Conservation (phyloP, 495 filamentous ascomycete species). For the Aspergillus asperescens region DNA sequence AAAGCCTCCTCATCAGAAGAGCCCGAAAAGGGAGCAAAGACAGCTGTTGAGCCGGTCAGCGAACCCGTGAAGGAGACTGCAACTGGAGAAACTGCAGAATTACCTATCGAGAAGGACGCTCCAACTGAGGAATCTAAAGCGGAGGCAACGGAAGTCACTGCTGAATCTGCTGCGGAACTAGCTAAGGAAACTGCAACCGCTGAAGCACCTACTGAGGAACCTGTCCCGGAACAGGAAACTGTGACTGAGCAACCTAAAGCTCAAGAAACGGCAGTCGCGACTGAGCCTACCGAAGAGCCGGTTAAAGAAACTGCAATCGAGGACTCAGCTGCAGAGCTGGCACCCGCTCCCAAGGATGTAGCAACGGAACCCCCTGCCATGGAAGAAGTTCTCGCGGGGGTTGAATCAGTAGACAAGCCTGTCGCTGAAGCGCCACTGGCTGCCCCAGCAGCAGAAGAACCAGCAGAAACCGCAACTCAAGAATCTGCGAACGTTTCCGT, state of each 20-base stretch:
- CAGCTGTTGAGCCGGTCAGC: neutral
- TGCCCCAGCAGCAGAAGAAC: neutral
- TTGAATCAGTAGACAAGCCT: neutral
- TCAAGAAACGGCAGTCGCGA: conserved; percentile 4
- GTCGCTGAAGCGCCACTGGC: neutral
- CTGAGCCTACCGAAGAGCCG: neutral
- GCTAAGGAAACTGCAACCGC: conserved; percentile 3
- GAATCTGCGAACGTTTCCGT: neutral
- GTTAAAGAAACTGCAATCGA: neutral
- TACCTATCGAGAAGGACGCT: neutral
- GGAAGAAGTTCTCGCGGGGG: neutral
- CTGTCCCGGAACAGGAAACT: neutral
- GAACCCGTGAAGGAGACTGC: neutral
- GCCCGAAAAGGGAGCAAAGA: too few relatives aligned
- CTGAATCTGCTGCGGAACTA: conserved; percentile 7
- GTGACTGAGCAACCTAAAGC: neutral
- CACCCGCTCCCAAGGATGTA: neutral
- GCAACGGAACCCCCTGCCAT: neutral
- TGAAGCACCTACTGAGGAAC: conserved; percentile 4
- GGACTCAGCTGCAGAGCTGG: neutral
- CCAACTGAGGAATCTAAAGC: neutral
- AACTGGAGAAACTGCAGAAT: neutral
- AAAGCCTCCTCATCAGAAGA: too few relatives aligned
- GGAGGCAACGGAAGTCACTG: neutral
- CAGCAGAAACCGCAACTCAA: neutral